Base-by-base conservation (phyloP, 1,284 basidiomycete genomes). In the Cronartium quercuum region DNA sequence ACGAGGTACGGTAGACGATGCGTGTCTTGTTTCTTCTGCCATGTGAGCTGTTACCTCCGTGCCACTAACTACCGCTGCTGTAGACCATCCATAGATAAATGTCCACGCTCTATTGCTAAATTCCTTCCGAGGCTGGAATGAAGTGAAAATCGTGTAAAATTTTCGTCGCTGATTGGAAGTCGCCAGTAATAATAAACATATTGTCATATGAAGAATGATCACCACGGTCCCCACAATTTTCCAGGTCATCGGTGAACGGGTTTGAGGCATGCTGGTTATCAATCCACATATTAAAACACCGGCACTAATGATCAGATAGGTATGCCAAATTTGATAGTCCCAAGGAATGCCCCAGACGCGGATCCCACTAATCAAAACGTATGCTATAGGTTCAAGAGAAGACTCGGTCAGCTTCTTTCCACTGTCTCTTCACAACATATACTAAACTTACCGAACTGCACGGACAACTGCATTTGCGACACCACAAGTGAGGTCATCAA, bases 1-100 rank as follows among this genome's bases (percentile, higher is more conserved):
- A 24, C 55, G 51, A 21, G 71, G 71, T 12, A 75, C 64, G 21
- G 21, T 47, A 35, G n/a, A 41, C 21, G 37, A 42, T 10, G 71
- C 40, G 29, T 75, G 13, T 40, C 40, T 63, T 12, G 65, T 67
- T 61, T 75, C 71, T 66, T 75, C 71, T 10, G 71, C 63, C 64
- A 75, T 37, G 29, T 75, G 71, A 35, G 65, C 55, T 15, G 71
- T 40, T 58, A 29, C 24, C 44, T 75, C 71, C 12, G 71, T 47
- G 13, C 71, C 65, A 37, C 35, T 6, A 12, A 61, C n/a, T 2
- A 62, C 29, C 9, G 63, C 67, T 9, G 51, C 35, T 1, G 6
- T 51, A 18, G 41, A 9, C 63, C 63, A 66, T 15, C 42, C 40
- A 24, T 21, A 47, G 4, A 75, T 51, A 10, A 75, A 57, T 38